Evolutionary conservation across 2,329 filamentous ascomycete species (phyloP), one percentile per base, ranked within the genome.

Genomic region (Trichoderma aggressivum): DNA sequence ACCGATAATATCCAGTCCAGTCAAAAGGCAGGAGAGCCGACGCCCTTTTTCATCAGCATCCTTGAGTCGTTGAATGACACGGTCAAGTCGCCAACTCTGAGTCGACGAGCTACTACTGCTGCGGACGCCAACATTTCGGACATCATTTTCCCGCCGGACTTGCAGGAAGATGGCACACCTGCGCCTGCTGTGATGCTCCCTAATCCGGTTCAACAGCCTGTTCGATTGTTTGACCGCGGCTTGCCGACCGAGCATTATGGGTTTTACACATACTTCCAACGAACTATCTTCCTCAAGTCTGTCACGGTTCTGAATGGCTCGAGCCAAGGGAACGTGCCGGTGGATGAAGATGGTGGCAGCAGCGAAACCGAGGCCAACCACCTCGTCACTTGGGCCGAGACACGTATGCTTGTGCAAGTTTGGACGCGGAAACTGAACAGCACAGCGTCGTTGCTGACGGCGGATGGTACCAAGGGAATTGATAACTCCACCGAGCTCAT

Each of bases 191-290:
- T 87, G 11, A 84, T 98, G 73, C 88, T 96, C 59, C 92, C 94
- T 0, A 84, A 87, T 8, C 88, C 92, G 0, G 82, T 85, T 0
- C 88, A 91, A 72, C 96, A 98, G 77, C 95, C 94, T 0, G 84
- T 98, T 14, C 89, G 92, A 2, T 87, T 98, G 1, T 98, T 91
- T 80, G 93, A 98, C 79, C 92, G 94, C 24, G 94, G 92, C 21
- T 84, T 92, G 32, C 83, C 87, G 2, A 91, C 91, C 0, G 95
- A 98, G 80, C 94, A 97, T 81, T 98, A 97, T 80, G 94, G 93
- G 3, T 98, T 98, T 82, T 98, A 97, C 82, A 92, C 88, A 0
- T 97, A 97, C 84, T 98, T 92, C 80, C 90, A 94, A 81, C 93
- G 94, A 74, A 92, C 91, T 10, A 93, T 97, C 74, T 97, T 95